Conservation (phyloP, 1,284 basidiomycete species). For the Apiotrichum sp. region DNA sequence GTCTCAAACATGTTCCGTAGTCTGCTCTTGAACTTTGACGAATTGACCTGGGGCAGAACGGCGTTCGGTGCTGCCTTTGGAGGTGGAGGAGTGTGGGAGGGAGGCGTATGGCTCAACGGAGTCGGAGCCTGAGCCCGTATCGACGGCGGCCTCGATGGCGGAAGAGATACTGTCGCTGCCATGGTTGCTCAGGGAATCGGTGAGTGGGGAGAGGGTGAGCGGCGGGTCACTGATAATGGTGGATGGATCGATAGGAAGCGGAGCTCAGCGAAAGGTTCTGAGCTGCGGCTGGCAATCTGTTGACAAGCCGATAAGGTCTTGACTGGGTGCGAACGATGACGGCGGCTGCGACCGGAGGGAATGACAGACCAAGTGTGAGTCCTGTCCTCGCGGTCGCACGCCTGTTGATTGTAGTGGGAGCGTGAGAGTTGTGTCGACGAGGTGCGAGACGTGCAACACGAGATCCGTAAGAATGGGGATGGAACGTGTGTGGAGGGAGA, state of each 20-base stretch:
- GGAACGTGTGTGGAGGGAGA: too few relatives aligned
- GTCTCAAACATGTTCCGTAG: conserved; percentile 32
- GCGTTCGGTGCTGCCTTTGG: not conserved
- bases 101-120: not conserved
- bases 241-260: not conserved
- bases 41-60: not conserved
- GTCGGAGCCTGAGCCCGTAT: not conserved
- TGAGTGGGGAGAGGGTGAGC: not conserved
- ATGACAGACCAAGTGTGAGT: too few relatives aligned
- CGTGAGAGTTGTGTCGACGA: too few relatives aligned
- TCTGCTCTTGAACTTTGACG: conserved; percentile 6
- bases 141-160: not conserved
- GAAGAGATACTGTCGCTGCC: not conserved
- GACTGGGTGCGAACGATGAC: too few relatives aligned
- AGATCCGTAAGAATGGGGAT: too few relatives aligned
- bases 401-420: too few relatives aligned
- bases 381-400: too few relatives aligned
- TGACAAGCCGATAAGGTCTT: too few relatives aligned
- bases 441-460: too few relatives aligned
- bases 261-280: too few relatives aligned
- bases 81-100: not conserved
- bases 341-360: too few relatives aligned
- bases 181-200: not conserved
- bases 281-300: too few relatives aligned
- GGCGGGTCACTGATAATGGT: not conserved